These are phyloP conservation scores for Venturiaceae sp. DNA, from an alignment of 2,329 filamentous ascomycete species.

Conservation along the genomic window DNA sequence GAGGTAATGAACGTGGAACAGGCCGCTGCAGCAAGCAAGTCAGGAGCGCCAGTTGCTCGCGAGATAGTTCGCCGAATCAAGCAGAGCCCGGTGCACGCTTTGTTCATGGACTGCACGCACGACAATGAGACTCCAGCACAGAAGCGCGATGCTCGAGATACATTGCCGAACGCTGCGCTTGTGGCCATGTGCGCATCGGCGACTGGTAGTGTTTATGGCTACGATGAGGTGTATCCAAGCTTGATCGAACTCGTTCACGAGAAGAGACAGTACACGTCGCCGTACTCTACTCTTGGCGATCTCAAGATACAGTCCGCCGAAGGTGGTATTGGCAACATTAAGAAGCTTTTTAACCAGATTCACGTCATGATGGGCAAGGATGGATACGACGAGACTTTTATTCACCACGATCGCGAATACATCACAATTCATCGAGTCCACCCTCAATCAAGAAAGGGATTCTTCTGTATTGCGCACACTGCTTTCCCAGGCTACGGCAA, in stretches of 20 bases:
- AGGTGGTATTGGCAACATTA: conserved; percentile 79
- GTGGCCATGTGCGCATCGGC: conserved; percentile 95
- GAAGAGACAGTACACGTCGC: conserved; percentile 70
- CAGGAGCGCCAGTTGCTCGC: conserved; percentile 26
- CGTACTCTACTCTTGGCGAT: conserved; percentile 50
- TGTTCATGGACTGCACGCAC: conserved; percentile 99
- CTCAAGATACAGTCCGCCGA: conserved; percentile 61
- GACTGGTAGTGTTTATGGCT: conserved; percentile 93
- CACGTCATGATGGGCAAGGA: conserved; percentile 94
- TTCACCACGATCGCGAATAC: conserved; percentile 93
- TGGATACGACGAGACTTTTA: conserved; percentile 87
- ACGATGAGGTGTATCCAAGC: conserved; percentile 91
- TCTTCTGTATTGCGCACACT: conserved; percentile 92
- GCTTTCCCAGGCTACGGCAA: conserved; percentile 87
- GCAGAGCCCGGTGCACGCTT: conserved; percentile 77
- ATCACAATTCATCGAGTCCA: conserved; percentile 95
- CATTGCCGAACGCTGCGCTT: conserved; percentile 83
- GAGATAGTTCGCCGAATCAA: conserved; percentile 75
- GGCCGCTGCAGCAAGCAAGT: conserved; percentile 18
- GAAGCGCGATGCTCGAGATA: conserved; percentile 89
- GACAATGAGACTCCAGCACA: conserved; percentile 96
- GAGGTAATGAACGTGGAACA: conserved; percentile 59
- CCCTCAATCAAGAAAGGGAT: conserved; percentile 81
- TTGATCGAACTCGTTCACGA: conserved; percentile 91
- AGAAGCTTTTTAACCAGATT: conserved; percentile 88